These are phyloP conservation scores for Pichia sp. DNA, from an alignment of 1,139 yeast genomes.

Conservation along the genomic window DNA sequence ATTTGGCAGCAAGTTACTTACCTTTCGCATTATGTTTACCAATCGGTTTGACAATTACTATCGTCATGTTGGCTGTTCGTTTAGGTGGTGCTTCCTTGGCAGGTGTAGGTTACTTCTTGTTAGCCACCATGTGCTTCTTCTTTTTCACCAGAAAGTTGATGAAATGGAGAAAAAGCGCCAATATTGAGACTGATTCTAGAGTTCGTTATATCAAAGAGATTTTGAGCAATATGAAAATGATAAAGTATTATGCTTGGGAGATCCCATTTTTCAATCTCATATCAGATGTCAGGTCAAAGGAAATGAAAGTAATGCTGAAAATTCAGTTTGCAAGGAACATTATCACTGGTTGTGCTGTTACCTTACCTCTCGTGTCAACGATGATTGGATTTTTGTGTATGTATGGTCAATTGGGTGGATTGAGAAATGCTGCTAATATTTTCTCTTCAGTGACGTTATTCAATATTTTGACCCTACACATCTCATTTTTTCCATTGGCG, in stretches of 20 bases:
- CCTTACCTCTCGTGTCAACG: constrained; percentile 42
- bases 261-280: constrained; percentile 40
- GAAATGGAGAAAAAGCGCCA: constrained; percentile 42
- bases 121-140: constrained; percentile 32
- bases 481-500: constrained; percentile 64
- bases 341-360: constrained; percentile 41
- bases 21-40: constrained; percentile 42
- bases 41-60: constrained; percentile 48
- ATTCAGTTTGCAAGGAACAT: constrained; percentile 42
- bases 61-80: constrained; percentile 61
- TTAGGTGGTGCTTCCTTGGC: constrained; percentile 70
- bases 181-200: constrained; percentile 41
- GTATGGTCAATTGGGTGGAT: constrained; percentile 44
- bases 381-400: constrained; percentile 64
- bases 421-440: constrained; percentile 60
- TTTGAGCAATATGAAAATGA: constrained; percentile 42
- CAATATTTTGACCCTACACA: constrained; percentile 49
- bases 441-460: constrained; percentile 78
- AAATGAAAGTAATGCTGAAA: constrained; percentile 38
- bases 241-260: constrained; percentile 51
- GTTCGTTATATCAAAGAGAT: constrained; percentile 43
- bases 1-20: constrained; percentile 60
- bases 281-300: constrained; percentile 36
- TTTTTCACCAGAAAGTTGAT: constrained; percentile 40
- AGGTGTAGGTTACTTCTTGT: constrained; percentile 53